Percentiles rank a stretch among this genome's conserved stretches.
These are phyloP conservation scores for Agrostemma githago DNA, from an alignment of 148 eudicot genomes.

Conservation along the genomic window DNA sequence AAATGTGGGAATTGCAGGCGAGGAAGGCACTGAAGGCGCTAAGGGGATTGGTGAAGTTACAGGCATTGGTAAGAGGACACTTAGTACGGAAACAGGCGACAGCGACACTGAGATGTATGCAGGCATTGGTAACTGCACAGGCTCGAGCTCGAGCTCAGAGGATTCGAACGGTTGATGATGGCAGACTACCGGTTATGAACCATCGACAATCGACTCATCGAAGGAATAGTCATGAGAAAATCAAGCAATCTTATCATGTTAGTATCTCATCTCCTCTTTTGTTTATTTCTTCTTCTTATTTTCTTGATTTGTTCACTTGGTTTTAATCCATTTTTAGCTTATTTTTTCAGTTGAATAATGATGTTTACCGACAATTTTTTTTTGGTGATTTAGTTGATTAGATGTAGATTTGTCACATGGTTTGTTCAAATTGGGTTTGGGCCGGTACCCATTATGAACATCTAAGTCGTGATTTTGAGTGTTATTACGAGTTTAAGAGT, in stretches of 20 bases:
- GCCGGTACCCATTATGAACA: background rate
- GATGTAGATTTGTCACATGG: background rate
- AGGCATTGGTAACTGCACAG: constrained; percentile 73
- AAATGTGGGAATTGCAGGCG: constrained; percentile 40
- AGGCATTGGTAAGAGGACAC: constrained; percentile 88
- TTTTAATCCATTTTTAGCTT: background rate
- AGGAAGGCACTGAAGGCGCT: constrained; percentile 82
- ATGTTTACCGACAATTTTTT: background rate
- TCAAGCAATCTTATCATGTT: constrained; percentile 48
- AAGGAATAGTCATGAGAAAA: constrained; percentile 40
- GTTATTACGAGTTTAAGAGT: too few species aligned
- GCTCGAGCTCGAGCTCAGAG: constrained; percentile 82
- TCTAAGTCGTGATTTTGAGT: too few species aligned
- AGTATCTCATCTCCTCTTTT: constrained; percentile 12
- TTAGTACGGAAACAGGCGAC: constrained; percentile 85
- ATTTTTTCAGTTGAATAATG: background rate
- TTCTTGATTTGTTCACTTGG: background rate
- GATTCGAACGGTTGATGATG: constrained; percentile 44
- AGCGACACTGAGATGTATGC: constrained; percentile 84
- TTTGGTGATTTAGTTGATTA: background rate
- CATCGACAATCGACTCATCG: constrained; percentile 43
- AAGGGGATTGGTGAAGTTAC: constrained; percentile 88
- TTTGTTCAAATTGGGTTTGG: background rate
- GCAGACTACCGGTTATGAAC: constrained; percentile 16
- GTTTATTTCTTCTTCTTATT: background rate